Evolutionary conservation across 2,329 filamentous ascomycete species (phyloP).

Genomic region (Myotisia sp.): DNA sequence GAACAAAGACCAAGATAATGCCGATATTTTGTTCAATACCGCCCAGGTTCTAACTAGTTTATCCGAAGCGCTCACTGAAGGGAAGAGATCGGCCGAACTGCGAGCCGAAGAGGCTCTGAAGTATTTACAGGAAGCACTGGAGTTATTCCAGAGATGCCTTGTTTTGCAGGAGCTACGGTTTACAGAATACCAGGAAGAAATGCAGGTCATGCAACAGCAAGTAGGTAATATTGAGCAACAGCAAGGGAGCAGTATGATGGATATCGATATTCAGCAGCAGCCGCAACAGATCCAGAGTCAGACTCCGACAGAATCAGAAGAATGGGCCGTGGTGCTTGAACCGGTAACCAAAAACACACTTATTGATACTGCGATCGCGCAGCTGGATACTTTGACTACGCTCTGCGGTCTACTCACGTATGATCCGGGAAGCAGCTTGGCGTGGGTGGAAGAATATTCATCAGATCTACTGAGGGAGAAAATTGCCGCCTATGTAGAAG

Average conservation of each 20-base stretch:
- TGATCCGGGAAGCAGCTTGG: constrained; percentile 31
- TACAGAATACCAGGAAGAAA: constrained; percentile 32
- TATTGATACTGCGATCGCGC: constrained; percentile 53
- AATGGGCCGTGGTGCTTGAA: constrained; percentile 54
- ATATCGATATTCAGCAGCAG: constrained; percentile 12
- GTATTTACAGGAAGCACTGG: constrained; percentile 46
- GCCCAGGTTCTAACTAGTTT: constrained; percentile 54
- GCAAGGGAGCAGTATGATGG: constrained; percentile 7
- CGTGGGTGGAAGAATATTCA: constrained; percentile 46
- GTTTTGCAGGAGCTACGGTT: constrained; percentile 38
- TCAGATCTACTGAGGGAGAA: constrained; percentile 39
- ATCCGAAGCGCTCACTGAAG: constrained; percentile 45
- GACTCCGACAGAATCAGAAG: constrained; percentile 32
- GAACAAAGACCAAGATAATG: constrained; percentile 45
- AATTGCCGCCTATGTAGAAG: constrained; percentile 38
- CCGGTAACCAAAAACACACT: constrained; percentile 50
- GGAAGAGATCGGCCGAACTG: constrained; percentile 32
- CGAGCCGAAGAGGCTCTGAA: constrained; percentile 35
- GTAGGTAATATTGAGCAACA: constrained; percentile 6
- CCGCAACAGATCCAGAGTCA: constrained; percentile 9
- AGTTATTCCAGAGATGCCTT: constrained; percentile 45
- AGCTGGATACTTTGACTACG: constrained; percentile 42
- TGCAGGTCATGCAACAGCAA: constrained; percentile 26
- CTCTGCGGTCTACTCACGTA: constrained; percentile 37
- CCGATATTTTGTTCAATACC: constrained; percentile 58